Percentiles rank a stretch among this genome's conserved stretches.
phyloP scores from a whole-genome alignment of 1,139 yeast species.

The Blastobotrys capitulatus region DNA sequence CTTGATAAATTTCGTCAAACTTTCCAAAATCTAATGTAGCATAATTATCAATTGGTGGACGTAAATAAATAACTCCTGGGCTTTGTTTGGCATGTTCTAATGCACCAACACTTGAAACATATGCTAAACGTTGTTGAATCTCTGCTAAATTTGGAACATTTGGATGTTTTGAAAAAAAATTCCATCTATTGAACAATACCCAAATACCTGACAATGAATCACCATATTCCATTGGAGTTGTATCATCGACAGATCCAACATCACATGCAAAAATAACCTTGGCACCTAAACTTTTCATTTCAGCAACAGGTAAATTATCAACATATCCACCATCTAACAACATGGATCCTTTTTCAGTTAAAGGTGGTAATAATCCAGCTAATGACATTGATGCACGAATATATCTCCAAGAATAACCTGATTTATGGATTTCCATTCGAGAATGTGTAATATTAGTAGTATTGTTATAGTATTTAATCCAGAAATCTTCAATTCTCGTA shows the following conservation, averaged over 20 bases:
- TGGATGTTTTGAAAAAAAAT: slow-evolving; percentile 83
- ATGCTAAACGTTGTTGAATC: slow-evolving; percentile 87
- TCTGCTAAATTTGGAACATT: slow-evolving; percentile 93
- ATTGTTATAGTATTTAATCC: slow-evolving; percentile 84
- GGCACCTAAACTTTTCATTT: slow-evolving; percentile 83
- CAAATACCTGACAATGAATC: slow-evolving; percentile 90
- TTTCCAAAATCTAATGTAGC: slow-evolving; percentile 91
- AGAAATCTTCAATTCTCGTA: slow-evolving; percentile 88
- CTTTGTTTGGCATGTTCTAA: slow-evolving; percentile 78
- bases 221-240: slow-evolving; percentile 87
- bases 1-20: slow-evolving; percentile 81
- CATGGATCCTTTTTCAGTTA: slow-evolving; percentile 84
- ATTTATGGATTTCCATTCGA: slow-evolving; percentile 87
- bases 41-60: slow-evolving; percentile 91
- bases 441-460: slow-evolving; percentile 97
- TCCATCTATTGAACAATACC: slow-evolving; percentile 85
- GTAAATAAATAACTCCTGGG: slow-evolving; percentile 80
- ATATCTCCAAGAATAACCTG: slow-evolving; percentile 94
- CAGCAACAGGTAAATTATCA: slow-evolving; percentile 87
- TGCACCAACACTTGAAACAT: slow-evolving; percentile 93
- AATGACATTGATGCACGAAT: slow-evolving; percentile 95
- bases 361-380: slow-evolving; percentile 86
- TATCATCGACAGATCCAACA: slow-evolving; percentile 91
- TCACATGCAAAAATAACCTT: slow-evolving; percentile 90
- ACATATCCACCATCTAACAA: slow-evolving; percentile 92